Percentiles rank a stretch among this genome's conserved stretches.
Evolutionary conservation across 495 filamentous ascomycete genomes (phyloP).

Genomic region (Lepraria neglecta): DNA sequence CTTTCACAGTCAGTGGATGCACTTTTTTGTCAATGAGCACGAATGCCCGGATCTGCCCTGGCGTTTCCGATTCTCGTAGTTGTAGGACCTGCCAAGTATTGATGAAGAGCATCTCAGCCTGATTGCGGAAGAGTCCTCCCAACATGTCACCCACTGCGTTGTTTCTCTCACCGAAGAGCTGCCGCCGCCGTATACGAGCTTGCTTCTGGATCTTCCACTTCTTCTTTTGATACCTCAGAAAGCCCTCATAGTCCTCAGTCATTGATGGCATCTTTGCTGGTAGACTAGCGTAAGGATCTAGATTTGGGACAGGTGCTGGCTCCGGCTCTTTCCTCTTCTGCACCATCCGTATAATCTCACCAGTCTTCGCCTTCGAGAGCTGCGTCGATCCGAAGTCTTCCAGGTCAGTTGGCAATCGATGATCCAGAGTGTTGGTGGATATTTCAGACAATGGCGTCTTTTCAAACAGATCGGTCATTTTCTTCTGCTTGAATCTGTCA

Average conservation of each 20-base stretch:
- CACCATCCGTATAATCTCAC: slow-evolving; percentile 55
- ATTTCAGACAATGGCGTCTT: slow-evolving; percentile 70
- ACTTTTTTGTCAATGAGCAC: slow-evolving; percentile 91
- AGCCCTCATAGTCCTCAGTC: slow-evolving; percentile 79
- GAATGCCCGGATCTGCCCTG: slow-evolving; percentile 81
- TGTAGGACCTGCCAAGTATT: slow-evolving; percentile 95
- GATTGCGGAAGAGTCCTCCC: slow-evolving; percentile 81
- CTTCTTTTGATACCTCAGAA: slow-evolving; percentile 92
- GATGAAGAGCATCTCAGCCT: slow-evolving; percentile 80
- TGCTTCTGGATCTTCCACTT: slow-evolving; percentile 99
- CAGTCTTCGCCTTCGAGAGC: slow-evolving; percentile 61
- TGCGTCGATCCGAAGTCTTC: slow-evolving; percentile 74
- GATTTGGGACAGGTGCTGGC: slow-evolving; percentile 50
- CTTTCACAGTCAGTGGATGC: slow-evolving; percentile 78
- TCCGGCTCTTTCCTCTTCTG: slow-evolving; percentile 84
- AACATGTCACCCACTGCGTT: slow-evolving; percentile 64
- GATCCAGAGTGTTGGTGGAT: slow-evolving; percentile 58
- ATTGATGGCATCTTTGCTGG: slow-evolving; percentile 82
- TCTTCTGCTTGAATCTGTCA: slow-evolving; percentile 95
- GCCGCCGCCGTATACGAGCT: slow-evolving; percentile 75
- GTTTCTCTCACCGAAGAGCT: slow-evolving; percentile 84
- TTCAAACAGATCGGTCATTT: slow-evolving; percentile 90
- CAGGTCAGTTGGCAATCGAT: slow-evolving; percentile 61
- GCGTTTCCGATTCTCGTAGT: slow-evolving; percentile 67
- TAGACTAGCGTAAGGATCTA: slow-evolving; percentile 77